Conservation (phyloP, 768 basidiomycete genomes). For the Cystofilobasidium capitatum region DNA sequence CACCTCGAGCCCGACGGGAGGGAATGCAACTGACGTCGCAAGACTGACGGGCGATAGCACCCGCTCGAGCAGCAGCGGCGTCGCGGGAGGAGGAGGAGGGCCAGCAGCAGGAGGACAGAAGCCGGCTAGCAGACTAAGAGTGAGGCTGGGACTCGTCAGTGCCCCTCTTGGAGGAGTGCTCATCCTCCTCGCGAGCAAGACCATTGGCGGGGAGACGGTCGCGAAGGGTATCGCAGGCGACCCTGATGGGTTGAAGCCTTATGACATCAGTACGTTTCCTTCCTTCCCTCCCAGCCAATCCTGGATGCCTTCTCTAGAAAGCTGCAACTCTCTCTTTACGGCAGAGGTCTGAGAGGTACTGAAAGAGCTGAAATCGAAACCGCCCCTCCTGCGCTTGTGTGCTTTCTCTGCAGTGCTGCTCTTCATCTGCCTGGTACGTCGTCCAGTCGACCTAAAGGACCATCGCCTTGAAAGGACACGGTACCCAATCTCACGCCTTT, state of each 20-base stretch:
- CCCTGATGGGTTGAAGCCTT: constrained; percentile 64
- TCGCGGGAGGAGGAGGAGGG: constrained; percentile 8
- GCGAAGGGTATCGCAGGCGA: constrained; percentile 69
- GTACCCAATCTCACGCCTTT: background rate
- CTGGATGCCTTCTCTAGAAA: no score
- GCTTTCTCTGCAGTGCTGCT: constrained; percentile 50
- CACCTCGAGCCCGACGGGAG: background rate
- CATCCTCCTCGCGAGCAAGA: constrained; percentile 40
- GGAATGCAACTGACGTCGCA: background rate
- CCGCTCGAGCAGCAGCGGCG: background rate
- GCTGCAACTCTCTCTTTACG: no score
- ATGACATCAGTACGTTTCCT: constrained; percentile 55
- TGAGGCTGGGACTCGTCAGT: constrained; percentile 37
- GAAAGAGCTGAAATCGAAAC: background rate
- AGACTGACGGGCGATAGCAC: background rate
- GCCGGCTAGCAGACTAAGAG: constrained; percentile 9
- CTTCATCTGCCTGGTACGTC: constrained; percentile 81
- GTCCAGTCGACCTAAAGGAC: constrained; percentile 80
- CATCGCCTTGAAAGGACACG: no score
- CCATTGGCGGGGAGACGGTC: constrained; percentile 46
- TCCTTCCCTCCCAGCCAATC: background rate
- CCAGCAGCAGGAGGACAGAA: constrained; percentile 6
- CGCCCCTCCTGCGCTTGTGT: background rate
- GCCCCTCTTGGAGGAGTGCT: constrained; percentile 44
- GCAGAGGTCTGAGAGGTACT: background rate